Percentiles rank a stretch among this genome's conserved stretches.
These are phyloP conservation scores for Senecio squalidus DNA, from an alignment of 140 eudicot genomes.

Conservation along the genomic window DNA sequence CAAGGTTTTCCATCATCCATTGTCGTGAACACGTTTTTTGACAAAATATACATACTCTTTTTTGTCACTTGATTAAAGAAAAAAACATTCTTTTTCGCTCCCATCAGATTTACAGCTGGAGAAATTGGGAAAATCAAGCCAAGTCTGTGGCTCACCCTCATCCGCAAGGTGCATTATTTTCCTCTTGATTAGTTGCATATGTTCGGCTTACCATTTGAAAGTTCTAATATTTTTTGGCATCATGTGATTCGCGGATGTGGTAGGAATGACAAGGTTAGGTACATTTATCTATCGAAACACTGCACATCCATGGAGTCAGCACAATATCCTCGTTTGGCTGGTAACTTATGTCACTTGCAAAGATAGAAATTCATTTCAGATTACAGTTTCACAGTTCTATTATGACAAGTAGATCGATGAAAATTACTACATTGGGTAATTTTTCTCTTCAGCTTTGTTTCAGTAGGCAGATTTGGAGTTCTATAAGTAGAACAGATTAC, in stretches of 20 bases:
- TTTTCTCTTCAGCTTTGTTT: slow-evolving; percentile 71
- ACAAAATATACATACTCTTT: background rate
- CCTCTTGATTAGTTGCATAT: background rate
- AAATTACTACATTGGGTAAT: slow-evolving; percentile 8
- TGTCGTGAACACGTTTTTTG: background rate
- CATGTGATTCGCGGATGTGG: slow-evolving; percentile 12
- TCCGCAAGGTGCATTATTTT: slow-evolving; percentile 34
- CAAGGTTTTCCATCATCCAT: slow-evolving; percentile 45
- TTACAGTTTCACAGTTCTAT: slow-evolving; percentile 3
- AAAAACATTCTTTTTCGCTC: background rate
- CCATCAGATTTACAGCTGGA: slow-evolving; percentile 89
- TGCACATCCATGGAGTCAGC: slow-evolving; percentile 86
- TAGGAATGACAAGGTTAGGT: slow-evolving; percentile 48
- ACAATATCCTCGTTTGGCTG: slow-evolving; percentile 86
- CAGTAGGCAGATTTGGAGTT: slow-evolving; percentile 87
- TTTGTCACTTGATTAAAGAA: background rate
- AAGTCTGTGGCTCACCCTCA: slow-evolving; percentile 48
- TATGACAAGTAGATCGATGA: background rate
- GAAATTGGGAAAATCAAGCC: slow-evolving; percentile 84
- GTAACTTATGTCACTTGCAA: slow-evolving; percentile 31
- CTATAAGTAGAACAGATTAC: slow-evolving; percentile 84
- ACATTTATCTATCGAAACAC: slow-evolving; percentile 57
- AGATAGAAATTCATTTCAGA: background rate
- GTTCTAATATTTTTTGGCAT: background rate
- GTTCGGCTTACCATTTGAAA: background rate